Evolutionary conservation across 345 rosid genomes (phyloP).

Genomic region (Camelina neglecta): DNA sequence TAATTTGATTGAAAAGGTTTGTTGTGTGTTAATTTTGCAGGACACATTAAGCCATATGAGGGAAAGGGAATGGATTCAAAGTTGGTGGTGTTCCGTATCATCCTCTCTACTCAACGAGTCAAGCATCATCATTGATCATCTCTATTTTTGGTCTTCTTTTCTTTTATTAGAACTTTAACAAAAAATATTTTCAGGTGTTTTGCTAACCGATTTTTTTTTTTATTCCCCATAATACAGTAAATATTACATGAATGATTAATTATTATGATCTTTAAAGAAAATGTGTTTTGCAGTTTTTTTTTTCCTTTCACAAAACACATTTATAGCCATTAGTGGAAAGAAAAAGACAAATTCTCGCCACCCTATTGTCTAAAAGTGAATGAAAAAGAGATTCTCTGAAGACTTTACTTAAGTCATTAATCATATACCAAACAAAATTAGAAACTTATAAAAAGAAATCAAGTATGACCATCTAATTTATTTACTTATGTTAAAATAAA

Average conservation of each 20-base stretch:
- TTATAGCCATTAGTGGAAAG: background rate
- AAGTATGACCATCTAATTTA: too few species aligned
- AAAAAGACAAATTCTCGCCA: too few species aligned
- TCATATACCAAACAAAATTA: too few species aligned
- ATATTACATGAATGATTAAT: background rate
- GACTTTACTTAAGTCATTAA: too few species aligned
- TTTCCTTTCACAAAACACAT: background rate
- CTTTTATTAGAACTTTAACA: conserved; percentile 32
- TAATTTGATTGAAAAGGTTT: conserved; percentile 24
- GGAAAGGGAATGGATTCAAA: conserved; percentile 27
- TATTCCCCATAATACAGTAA: background rate
- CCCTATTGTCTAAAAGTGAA: background rate
- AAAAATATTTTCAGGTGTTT: conserved; percentile 29
- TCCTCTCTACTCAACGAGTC: conserved; percentile 42
- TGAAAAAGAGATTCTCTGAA: background rate
- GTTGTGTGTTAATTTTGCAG: conserved; percentile 24
- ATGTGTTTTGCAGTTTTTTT: background rate
- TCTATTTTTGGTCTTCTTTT: conserved; percentile 44
- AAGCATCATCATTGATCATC: conserved; percentile 20
- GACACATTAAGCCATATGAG: conserved; percentile 18
- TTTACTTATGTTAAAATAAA: too few species aligned
- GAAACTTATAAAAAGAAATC: too few species aligned
- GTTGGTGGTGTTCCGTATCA: conserved; percentile 46
- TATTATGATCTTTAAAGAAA: background rate
- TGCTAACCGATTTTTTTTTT: background rate